These are phyloP conservation scores for Castanea crenata DNA, from an alignment of 306 rosid species.

Conservation along the genomic window DNA sequence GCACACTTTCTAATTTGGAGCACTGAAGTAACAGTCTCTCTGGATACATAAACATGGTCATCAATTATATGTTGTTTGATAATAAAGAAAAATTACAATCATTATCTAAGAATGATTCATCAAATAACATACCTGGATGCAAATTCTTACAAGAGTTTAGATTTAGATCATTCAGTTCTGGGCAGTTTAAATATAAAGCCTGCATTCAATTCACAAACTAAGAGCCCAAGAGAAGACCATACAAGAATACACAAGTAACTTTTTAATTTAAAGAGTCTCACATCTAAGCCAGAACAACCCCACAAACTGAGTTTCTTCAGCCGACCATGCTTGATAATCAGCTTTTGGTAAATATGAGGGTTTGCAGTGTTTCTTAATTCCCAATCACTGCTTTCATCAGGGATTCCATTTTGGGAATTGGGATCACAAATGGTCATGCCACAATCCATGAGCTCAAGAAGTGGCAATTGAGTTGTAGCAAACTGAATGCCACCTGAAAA, in stretches of 20 bases:
- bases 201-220: conserved; percentile 38
- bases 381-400: conserved; percentile 31
- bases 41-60: conserved; percentile 34
- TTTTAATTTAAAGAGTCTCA: conserved; percentile 40
- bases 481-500: conserved; percentile 90
- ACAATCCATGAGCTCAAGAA: conserved; percentile 95
- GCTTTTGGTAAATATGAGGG: conserved; percentile 66
- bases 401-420: conserved; percentile 35
- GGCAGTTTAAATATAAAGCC: conserved; percentile 90
- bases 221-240: conserved; percentile 24
- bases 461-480: conserved; percentile 89
- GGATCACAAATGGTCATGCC: conserved; percentile 93
- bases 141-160: conserved; percentile 81
- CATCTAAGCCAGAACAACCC: conserved; percentile 96
- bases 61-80: background rate
- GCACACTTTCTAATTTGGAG: conserved; percentile 68
- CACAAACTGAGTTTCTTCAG: conserved; percentile 90
- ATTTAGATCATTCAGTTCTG: conserved; percentile 78
- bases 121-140: conserved; percentile 68
- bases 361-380: conserved; percentile 36
- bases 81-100: background rate
- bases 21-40: conserved; percentile 86
- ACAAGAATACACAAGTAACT: conserved; percentile 5
- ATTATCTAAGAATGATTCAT: conserved; percentile 14
- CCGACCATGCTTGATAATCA: conserved; percentile 77